Base-by-base conservation (phyloP, 345 rosid species). In the Dipteronia dyeriana region DNA sequence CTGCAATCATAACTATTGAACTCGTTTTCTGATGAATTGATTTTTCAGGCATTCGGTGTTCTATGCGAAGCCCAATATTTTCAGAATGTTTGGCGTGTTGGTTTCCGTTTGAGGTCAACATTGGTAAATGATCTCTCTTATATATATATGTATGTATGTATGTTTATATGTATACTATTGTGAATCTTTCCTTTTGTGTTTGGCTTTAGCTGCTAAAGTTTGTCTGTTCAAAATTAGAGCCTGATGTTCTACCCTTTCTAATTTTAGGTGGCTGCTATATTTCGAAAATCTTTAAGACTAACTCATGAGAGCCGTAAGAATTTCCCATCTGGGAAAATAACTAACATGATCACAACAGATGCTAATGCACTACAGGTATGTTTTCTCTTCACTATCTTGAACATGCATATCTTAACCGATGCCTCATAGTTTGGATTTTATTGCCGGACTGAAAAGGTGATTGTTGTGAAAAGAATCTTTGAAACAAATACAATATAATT, bases 341-440 rank as follows among this genome's bases (percentile, higher is more conserved):
- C 94, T 60, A 96, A 96, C 74, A 90, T 96, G 93, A 96, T 96
- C 82, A 90, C 99, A 73, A 94, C 98, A 68, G 98, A 96, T 88
- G 92, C 97, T 66, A 92, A 84, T 84, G 83, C 98, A 39, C 94
- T 94, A 81, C 97, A 96, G 95, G 98, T 88, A 76, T 76, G 76
- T 19, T 66, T 70, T 68, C 56, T 41, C 9, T 41, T 41, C 45
- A 9, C 11, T 8, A 59, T 25, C 14, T 60, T 80, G 65, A 13
- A 16, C 22, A 26, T 51, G 20, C 31, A 11, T 47, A 25, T 22
- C 13, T 13, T 41, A 13, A 76, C 20, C 2, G 16, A n/a, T 54
- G 22, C 66, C 53, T 1, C 1, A 25, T 39, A 57, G 56, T 70
- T 70, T 6, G 2, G 22, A 13, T 13, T 23, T 29, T 53, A 20